phyloP scores from a whole-genome alignment of 2,329 filamentous ascomycete species.

The Bretziella fagacearum region DNA sequence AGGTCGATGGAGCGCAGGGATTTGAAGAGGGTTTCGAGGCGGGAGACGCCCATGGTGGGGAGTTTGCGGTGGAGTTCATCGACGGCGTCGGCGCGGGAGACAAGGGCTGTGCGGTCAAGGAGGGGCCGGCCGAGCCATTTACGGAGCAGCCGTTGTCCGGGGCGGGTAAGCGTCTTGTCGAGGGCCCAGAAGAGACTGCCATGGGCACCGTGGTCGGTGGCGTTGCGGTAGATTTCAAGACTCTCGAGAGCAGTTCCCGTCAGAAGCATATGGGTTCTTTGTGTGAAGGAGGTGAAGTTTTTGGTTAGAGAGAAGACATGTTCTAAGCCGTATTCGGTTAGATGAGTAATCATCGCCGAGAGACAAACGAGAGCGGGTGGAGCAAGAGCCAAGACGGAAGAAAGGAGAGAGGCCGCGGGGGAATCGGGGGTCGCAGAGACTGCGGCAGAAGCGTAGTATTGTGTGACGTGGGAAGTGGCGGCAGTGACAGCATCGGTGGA shows the following conservation, averaged over 20 bases:
- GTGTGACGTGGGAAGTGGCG: constrained; percentile 67
- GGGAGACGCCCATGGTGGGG: constrained; percentile 51
- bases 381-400: constrained; percentile 71
- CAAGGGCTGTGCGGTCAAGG: constrained; percentile 55
- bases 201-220: constrained; percentile 68
- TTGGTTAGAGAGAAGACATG: constrained; percentile 94
- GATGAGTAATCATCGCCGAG: constrained; percentile 87
- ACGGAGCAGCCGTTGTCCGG: constrained; percentile 70
- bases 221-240: constrained; percentile 88
- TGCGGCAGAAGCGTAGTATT: constrained; percentile 80
- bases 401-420: constrained; percentile 49
- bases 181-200: constrained; percentile 93
- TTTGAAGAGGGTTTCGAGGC: constrained; percentile 52
- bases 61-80: constrained; percentile 64
- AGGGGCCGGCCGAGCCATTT: constrained; percentile 93
- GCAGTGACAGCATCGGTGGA: neutral
- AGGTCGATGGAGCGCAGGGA: constrained; percentile 58
- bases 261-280: constrained; percentile 84
- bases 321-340: constrained; percentile 81
- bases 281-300: constrained; percentile 92
- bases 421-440: constrained; percentile 35
- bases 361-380: constrained; percentile 81
- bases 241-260: constrained; percentile 91
- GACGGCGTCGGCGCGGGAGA: constrained; percentile 67
- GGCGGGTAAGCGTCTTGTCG: constrained; percentile 78